A percentile compares a stretch with the other conserved stretches of the same genome.
Conservation (phyloP, 2,329 filamentous ascomycete genomes). For the Sporothrix euskadiensis region DNA sequence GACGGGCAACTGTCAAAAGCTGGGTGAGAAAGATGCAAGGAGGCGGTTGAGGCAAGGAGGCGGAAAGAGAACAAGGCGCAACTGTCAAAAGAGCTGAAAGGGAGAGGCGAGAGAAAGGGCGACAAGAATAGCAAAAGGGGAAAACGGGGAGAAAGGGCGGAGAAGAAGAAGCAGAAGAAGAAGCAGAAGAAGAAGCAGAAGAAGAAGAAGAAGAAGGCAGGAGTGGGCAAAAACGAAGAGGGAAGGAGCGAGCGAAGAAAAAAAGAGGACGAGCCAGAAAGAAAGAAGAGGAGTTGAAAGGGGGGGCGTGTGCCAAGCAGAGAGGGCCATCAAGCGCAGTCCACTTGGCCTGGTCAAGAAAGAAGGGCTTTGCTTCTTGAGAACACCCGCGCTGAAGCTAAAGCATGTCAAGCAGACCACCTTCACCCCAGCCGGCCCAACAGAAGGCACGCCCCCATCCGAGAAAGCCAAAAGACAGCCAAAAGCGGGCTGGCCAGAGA, state of each 20-base stretch:
- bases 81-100: not conserved
- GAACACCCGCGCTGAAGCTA: not conserved
- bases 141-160: not conserved
- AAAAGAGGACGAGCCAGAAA: not conserved
- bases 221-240: not conserved
- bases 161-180: not conserved
- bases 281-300: not conserved
- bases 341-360: not conserved
- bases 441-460: not conserved
- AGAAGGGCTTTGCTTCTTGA: not conserved
- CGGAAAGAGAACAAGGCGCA: not conserved
- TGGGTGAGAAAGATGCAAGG: constrained; percentile 4
- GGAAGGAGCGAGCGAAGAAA: not conserved
- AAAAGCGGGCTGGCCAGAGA: constrained; percentile 11
- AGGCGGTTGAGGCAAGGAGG: constrained; percentile 5
- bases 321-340: not conserved
- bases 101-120: not conserved
- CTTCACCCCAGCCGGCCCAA: not conserved
- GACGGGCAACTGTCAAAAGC: constrained; percentile 13
- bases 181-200: no score
- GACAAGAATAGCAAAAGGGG: not conserved
- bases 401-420: not conserved
- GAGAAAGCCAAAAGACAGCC: not conserved
- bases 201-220: not conserved
- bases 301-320: not conserved